Conservation (phyloP, 441 rosid species). For the Erodium texanum region DNA sequence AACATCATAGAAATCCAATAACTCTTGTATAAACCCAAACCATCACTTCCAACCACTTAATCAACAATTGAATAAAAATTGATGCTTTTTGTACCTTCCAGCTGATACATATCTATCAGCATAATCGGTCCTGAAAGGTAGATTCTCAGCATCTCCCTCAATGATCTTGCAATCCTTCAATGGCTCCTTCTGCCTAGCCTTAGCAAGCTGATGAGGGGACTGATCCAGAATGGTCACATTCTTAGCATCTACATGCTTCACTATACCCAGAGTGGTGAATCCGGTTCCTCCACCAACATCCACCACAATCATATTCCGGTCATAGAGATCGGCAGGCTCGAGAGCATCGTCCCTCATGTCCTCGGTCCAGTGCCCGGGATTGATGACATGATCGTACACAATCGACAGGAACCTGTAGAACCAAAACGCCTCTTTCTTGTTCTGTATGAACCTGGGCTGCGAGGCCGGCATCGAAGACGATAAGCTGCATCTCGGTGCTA, state of each 20-base stretch:
- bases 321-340: conserved; percentile 52
- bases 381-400: conserved; percentile 78
- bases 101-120: conserved; percentile 48
- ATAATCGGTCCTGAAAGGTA: conserved; percentile 37
- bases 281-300: conserved; percentile 53
- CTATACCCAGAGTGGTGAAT: conserved; percentile 46
- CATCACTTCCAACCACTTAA: neutral
- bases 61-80: neutral
- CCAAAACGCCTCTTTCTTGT: conserved; percentile 96
- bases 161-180: conserved; percentile 44
- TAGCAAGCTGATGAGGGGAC: conserved; percentile 47
- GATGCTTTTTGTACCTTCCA: conserved; percentile 31
- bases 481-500: conserved; percentile 44
- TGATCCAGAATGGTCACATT: conserved; percentile 46
- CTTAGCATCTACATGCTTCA: conserved; percentile 47
- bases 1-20: neutral
- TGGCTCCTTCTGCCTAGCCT: conserved; percentile 44
- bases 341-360: conserved; percentile 95
- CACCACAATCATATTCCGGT: conserved; percentile 31
- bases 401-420: conserved; percentile 90
- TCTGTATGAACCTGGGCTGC: conserved; percentile 94
- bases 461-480: conserved; percentile 80
- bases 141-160: conserved; percentile 53
- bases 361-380: conserved; percentile 96
- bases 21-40: neutral